Conservation (phyloP, 768 basidiomycete genomes). For the Hirschioporus abietinus region DNA sequence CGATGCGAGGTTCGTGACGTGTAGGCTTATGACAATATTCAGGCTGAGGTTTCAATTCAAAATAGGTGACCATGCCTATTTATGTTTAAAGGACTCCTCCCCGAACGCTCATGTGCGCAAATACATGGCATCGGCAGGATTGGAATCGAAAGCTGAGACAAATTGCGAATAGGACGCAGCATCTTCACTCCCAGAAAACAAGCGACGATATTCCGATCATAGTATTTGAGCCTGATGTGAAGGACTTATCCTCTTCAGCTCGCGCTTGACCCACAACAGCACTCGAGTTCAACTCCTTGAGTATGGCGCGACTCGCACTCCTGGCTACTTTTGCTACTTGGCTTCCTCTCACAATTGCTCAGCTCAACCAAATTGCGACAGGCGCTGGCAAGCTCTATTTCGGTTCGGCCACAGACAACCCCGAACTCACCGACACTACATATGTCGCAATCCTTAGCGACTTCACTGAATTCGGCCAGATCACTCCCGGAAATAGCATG, state of each 20-base stretch:
- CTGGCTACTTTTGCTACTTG: neutral
- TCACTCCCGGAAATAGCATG: conserved; percentile 41
- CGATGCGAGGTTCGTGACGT: neutral
- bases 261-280: neutral
- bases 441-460: conserved; percentile 35
- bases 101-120: neutral
- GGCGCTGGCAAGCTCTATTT: conserved; percentile 41
- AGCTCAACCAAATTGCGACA: conserved; percentile 32
- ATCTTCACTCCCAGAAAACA: neutral
- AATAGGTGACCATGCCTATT: neutral
- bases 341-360: neutral
- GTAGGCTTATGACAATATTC: neutral
- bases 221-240: neutral
- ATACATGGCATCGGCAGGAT: neutral
- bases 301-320: neutral
- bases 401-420: conserved; percentile 44
- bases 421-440: conserved; percentile 34
- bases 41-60: neutral
- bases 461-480: conserved; percentile 35
- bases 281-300: neutral
- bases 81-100: neutral
- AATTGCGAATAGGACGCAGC: neutral
- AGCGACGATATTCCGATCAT: neutral
- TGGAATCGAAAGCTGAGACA: neutral
- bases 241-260: neutral